A percentile compares a stretch with the other conserved stretches of the same genome.
Evolutionary conservation across 169 alveolate species (phyloP).

Genomic region (Perkinsus chesapeaki): DNA sequence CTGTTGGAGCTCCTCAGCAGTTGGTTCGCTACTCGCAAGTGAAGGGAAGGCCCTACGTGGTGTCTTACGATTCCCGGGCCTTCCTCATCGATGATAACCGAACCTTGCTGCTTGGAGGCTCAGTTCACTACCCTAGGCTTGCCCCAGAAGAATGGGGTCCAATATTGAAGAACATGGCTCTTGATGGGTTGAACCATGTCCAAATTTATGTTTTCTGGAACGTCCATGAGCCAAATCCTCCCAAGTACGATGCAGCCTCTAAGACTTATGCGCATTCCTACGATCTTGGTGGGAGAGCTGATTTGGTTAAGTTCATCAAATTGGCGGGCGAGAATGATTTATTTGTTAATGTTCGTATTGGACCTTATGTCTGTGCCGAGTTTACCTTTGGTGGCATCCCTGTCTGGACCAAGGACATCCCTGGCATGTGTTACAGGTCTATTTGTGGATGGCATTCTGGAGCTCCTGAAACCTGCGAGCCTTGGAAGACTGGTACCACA

Average conservation of each 20-base stretch:
- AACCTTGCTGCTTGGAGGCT: neutral
- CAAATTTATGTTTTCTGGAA: neutral
- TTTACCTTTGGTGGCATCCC: neutral
- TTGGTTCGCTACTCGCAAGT: neutral
- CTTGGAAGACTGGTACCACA: neutral
- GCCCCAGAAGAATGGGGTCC: neutral
- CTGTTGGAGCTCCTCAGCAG: neutral
- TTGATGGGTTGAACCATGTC: neutral
- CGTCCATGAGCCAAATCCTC: neutral
- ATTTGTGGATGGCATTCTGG: neutral
- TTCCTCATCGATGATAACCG: neutral
- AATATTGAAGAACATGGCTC: neutral
- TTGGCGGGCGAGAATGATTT: neutral
- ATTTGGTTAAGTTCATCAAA: neutral
- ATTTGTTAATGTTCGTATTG: neutral
- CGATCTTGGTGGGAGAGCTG: neutral
- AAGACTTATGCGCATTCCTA: neutral
- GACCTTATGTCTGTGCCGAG: slow-evolving; percentile 1
- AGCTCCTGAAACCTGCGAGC: neutral
- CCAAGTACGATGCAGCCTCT: neutral
- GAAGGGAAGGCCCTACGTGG: neutral
- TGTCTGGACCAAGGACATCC: neutral
- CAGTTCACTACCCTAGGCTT: neutral
- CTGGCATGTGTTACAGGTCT: neutral
- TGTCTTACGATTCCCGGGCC: neutral